phyloP scores from a whole-genome alignment of 1,284 basidiomycete genomes.

The Puccinia horiana region DNA sequence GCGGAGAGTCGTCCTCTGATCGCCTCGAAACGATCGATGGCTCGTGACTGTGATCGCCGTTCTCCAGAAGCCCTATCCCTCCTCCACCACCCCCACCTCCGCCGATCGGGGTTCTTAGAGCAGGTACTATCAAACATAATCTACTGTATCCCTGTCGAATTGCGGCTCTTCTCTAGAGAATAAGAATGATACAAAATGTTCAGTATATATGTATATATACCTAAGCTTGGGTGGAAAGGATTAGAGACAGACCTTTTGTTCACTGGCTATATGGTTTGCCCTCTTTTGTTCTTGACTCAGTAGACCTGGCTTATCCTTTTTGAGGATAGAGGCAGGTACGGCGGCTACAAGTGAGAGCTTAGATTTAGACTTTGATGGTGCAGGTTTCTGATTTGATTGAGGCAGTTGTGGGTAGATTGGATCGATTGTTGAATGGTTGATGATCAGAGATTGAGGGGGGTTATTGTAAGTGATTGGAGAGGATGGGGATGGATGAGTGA shows the following conservation, averaged over 20 bases:
- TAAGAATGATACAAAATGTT: not conserved
- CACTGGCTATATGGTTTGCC: conserved; percentile 47
- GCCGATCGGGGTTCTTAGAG: not conserved
- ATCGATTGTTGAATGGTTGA: not conserved
- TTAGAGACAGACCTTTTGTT: conserved; percentile 36
- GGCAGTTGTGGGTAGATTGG: not conserved
- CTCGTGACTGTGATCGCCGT: not conserved
- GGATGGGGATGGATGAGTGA: not conserved
- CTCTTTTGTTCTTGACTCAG: conserved; percentile 44
- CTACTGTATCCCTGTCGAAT: conserved; percentile 44
- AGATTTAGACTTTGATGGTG: not conserved
- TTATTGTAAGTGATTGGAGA: not conserved
- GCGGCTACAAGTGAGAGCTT: not conserved
- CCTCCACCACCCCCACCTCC: not conserved
- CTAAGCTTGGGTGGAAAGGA: not conserved
- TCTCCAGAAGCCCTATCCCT: not conserved
- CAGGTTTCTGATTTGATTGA: not conserved
- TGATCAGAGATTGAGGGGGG: not conserved
- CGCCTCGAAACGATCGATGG: not conserved
- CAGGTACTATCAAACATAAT: conserved; percentile 36
- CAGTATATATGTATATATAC: not conserved
- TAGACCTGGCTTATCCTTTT: conserved; percentile 31
- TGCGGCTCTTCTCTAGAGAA: conserved; percentile 37
- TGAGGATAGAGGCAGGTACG: conserved; percentile 17
- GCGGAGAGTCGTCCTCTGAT: conserved; percentile 4